Evolutionary conservation across 23 red algal genomes (phyloP).

Genomic region (Gracilaria caudata): DNA sequence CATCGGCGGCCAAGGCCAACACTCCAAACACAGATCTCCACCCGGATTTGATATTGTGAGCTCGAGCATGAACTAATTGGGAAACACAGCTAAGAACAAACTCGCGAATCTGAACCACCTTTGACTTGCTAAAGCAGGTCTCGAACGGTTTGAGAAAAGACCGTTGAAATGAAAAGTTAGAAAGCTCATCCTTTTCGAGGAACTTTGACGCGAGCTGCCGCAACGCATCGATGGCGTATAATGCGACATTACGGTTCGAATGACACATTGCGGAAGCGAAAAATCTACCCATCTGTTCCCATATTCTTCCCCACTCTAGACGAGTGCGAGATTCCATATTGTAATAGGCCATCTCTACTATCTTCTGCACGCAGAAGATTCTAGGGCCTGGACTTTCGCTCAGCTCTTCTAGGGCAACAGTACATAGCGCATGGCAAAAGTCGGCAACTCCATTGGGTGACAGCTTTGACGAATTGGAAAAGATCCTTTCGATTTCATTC

Average conservation of each 20-base stretch:
- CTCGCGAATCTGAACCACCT: slow-evolving; percentile 63
- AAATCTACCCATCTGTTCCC: slow-evolving; percentile 82
- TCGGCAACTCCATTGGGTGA: slow-evolving; percentile 73
- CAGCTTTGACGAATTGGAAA: slow-evolving; percentile 66
- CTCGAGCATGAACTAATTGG: slow-evolving; percentile 69
- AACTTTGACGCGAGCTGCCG: slow-evolving; percentile 87
- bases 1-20: slow-evolving; percentile 85
- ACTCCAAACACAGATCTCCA: slow-evolving; percentile 94
- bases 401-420: slow-evolving; percentile 83
- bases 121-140: slow-evolving; percentile 55
- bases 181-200: slow-evolving; percentile 84
- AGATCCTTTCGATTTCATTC: slow-evolving; percentile 77
- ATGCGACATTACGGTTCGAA: slow-evolving; percentile 57
- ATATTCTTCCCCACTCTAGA: slow-evolving; percentile 87
- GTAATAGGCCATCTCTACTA: slow-evolving; percentile 83
- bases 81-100: slow-evolving; percentile 70
- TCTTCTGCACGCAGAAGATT: slow-evolving; percentile 88
- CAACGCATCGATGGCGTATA: slow-evolving; percentile 83
- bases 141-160: slow-evolving; percentile 90
- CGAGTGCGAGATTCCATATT: slow-evolving; percentile 87
- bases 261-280: slow-evolving; percentile 85
- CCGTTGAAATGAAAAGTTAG: slow-evolving; percentile 93
- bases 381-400: slow-evolving; percentile 56
- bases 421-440: slow-evolving; percentile 76
- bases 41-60: slow-evolving; percentile 79